Percentiles rank a stretch among this genome's conserved stretches.
phyloP scores from a whole-genome alignment of 2,329 filamentous ascomycete species.

The Monascus ruber region DNA sequence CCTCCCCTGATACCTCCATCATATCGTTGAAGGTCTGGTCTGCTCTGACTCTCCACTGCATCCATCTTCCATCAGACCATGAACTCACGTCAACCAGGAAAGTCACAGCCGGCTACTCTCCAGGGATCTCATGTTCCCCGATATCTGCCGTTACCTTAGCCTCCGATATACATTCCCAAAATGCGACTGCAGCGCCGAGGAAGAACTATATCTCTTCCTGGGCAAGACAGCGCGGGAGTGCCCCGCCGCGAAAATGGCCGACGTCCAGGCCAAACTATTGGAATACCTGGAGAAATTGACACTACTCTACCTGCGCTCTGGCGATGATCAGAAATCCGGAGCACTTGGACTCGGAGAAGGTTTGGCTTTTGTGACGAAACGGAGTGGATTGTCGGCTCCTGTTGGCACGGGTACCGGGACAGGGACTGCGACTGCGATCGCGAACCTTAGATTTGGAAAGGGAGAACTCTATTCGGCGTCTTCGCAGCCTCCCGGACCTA shows the following conservation, averaged over 20 bases:
- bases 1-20: not conserved
- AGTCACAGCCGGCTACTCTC: not conserved
- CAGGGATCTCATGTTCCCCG: not conserved
- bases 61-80: too few species aligned
- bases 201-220: conserved; percentile 2
- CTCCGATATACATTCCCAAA: not conserved
- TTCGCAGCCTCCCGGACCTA: too few species aligned
- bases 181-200: not conserved
- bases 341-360: too few species aligned
- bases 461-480: too few species aligned
- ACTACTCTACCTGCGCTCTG: not conserved
- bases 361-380: too few species aligned
- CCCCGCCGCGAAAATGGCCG: not conserved
- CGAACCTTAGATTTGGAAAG: too few species aligned
- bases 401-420: too few species aligned
- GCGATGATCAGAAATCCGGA: not conserved
- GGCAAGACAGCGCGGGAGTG: not conserved
- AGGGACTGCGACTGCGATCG: too few species aligned
- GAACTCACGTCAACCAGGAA: not conserved
- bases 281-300: not conserved
- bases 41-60: too few species aligned
- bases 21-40: not conserved
- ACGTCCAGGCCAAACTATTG: not conserved
- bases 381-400: too few species aligned
- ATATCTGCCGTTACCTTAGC: conserved; percentile 1